Base-by-base conservation (phyloP, 352 stramenopile species). In the Pythium brachiatum region DNA sequence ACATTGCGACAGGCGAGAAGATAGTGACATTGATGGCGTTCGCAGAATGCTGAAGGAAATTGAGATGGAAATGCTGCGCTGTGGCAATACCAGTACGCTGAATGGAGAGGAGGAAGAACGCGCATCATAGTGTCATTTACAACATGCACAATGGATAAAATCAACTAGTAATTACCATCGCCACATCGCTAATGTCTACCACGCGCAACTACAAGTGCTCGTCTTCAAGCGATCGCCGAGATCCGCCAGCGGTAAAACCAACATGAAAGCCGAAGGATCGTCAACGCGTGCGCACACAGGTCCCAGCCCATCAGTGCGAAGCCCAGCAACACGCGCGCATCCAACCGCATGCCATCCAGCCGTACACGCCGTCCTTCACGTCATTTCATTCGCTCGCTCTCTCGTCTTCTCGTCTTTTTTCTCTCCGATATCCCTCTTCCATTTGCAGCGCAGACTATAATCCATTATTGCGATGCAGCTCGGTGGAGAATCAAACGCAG, bases 151-250 rank as follows among this genome's bases (percentile, higher is more conserved):
- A 62, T 57, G 63, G 64, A 70, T 70, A 70, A 58, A 70, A 65
- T 70, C 63, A 70, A 70, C 63, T 70, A 65, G 57, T 62, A 65
- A 61, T 70, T 70, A 62, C 41, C 56, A 69, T 64, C 62, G 57
- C 55, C 63, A 65, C 58, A 61, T 29, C 29, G 13, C 13, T 39
- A 48, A 34, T 26, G 41, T 5, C 20, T 48, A 26, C 41, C 5
- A 55, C 36, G 23, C 36, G 44, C 41, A 23, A 46, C 48, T 51
- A 53, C 52, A 48, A 48, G 41, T 26, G 20, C 41, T 48, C 23
- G 9, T 48, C 41, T 6, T 27, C 18, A 27, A 48, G 41, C 41
- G 20, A 2, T n/a, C n/a, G n/a, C 0, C n/a, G 20, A 34, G 21
- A 55, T 18, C 11, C 29, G 50, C 27, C 16, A 57, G 41, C 20